Percentiles rank a stretch among this genome's conserved stretches.
Conservation (phyloP, 176 grass and related monocot species). For the Calamus simplicifolius region DNA sequence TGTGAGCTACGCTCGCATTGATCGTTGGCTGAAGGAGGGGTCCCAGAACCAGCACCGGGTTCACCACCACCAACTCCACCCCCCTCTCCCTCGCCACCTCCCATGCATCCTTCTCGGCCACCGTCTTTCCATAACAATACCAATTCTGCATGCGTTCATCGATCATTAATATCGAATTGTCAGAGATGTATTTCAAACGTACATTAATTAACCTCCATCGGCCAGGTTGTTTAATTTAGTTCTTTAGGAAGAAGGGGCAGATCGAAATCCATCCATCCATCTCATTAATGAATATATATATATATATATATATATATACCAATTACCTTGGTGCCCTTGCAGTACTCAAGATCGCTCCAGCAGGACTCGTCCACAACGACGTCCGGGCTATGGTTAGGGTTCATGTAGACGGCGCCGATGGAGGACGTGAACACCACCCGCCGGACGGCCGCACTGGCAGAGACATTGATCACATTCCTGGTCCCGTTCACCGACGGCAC, state of each 20-base stretch:
- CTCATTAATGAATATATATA: no score
- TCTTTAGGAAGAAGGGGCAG: no score
- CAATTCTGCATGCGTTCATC: constrained; percentile 35
- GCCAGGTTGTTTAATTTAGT: no score
- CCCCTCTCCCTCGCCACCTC: constrained; percentile 26
- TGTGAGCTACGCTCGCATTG: constrained; percentile 48
- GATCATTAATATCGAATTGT: no score
- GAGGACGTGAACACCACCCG: constrained; percentile 80
- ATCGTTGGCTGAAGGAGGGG: constrained; percentile 46
- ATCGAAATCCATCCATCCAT: no score
- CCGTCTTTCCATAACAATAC: constrained; percentile 63
- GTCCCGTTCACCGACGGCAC: constrained; percentile 67
- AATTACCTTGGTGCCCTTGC: constrained; percentile 74
- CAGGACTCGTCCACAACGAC: constrained; percentile 55
- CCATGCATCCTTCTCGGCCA: constrained; percentile 37
- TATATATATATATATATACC: no score
- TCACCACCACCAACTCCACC: constrained; percentile 45
- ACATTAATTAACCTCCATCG: no score
- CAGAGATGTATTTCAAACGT: no score
- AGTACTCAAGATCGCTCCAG: constrained; percentile 87
- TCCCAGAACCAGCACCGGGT: constrained; percentile 39
- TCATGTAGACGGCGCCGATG: constrained; percentile 76
- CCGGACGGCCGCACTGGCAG: constrained; percentile 37
- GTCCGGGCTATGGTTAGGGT: constrained; percentile 36
- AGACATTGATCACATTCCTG: constrained; percentile 37